Evolutionary conservation across 202 grass and related monocot genomes (phyloP), one percentile per base, ranked within the genome.

Genomic region (Schoenoplectus triqueter): DNA sequence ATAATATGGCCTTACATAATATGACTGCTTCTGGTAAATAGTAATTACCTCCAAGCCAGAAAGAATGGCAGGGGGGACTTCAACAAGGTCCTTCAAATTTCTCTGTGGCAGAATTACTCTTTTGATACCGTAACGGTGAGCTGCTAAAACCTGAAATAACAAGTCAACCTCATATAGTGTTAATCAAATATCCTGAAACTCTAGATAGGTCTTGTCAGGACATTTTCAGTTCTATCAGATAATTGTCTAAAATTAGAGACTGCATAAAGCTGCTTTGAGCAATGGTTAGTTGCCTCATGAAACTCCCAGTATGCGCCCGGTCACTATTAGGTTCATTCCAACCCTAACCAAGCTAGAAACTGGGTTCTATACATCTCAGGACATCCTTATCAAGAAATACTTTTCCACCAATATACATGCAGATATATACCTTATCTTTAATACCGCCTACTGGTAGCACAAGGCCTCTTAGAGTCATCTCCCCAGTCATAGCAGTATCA

Each of bases 401-500:
- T 31, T 31, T 31, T 31, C 31, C 31, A 31, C 31, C 31, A 31
- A 31, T 14, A 66, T 15, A 31, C 8, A 83, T 68, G 11, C 21
- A 75, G 61, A 78, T 31, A 61, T 51, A 10, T 75, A 99, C 96
- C 96, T 99, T 99, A 76, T 99, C 96, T 84, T 99, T 99, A 40
- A 99, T 84, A 76, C 96, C 96, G 46, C 96, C 96, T 80, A 99
- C 96, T 66, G 93, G 96, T 82, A 99, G 89, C 55, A 99, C 96
- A 52, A 96, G 93, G 59, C 96, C 96, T 76, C 91, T 94, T 17
- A 96, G 90, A 89, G 96, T 99, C 91, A 99, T 95, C 80, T 99
- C 96, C 71, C 96, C 96, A 0, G 96, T 99, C 96, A 99, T 99
- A 51, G 96, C 96, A 77, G 96, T 99, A 85, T 99, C 96, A 62